Base-by-base conservation (phyloP, 306 rosid species). In the barrel medic (Medicago truncatula) region DNA sequence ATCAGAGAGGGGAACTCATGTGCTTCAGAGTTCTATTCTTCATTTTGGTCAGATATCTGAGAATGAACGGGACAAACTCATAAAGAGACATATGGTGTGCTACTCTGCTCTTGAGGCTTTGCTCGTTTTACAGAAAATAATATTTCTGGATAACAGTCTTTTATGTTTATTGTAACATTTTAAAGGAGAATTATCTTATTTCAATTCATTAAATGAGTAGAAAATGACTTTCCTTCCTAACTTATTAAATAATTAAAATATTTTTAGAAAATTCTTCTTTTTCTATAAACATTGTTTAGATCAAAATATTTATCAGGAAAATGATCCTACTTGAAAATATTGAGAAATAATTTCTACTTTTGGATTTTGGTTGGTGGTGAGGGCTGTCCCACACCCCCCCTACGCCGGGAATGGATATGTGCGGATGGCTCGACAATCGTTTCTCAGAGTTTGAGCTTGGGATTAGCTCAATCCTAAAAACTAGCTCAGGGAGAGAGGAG, bases 41-140 rank as follows among this genome's bases (percentile, higher is more conserved):
- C 83, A 81, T 36, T 87, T 88, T 81, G 94, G 91, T 70, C 87
- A 79, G 81, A 87, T 94, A 75, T 83, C 98, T 25, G 96, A 91
- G 84, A 80, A 52, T 75, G 97, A 89, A 76, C 86, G 96, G 47
- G 98, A 94, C 84, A 78, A 78, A 67, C 93, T 94, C 70, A 91
- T 94, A 85, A 91, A 91, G 87, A 85, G 83, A 83, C 88, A 94
- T 79, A 83, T 91, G 98, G 98, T 94, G 67, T 71, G 85, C 71
- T 75, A 69, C 78, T 86, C 39, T 75, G 39, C 80, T 57, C 58
- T 58, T 36, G 20, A 20, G 41, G 46, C 58, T 47, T 53, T 23
- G 17, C 43, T 25, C 63, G 49, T 71, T 64, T 56, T 44, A 21
- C 31, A 31, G 28, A 76, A 64, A 66, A 43, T 44, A 20, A 28